Base-by-base conservation (phyloP, 1,284 basidiomycete species). In the Ceratobasidium sp. region DNA sequence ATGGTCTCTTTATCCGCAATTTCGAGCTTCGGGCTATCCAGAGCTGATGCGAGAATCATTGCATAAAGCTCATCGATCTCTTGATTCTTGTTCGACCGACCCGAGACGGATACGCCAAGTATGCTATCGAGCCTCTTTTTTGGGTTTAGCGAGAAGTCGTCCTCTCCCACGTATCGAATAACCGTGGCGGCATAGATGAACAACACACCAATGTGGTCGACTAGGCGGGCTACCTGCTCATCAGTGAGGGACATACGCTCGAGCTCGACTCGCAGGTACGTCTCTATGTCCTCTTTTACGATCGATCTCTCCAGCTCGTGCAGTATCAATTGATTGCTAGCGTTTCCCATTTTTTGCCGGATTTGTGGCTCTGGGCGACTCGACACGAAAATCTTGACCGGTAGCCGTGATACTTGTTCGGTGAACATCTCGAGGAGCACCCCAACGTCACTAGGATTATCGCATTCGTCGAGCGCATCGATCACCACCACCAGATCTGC, bases 101-200 rank as follows among this genome's bases (percentile, higher is more conserved):
- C 10, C 7, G 42, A 7, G n/a, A 20, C 31, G 13, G 58, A 52
- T n/a, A 38, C 5, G 8, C 32, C 45, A 8, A 64, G 29, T n/a
- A 64, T 20, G 31, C 13, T n/a, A 3, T 12, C n/a, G 10, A 64
- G 58, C 17, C 58, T 31, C 15, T 34, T 20, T 7, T 31, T 8
- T 8, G 20, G 20, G 13, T n/a, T n/a, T 17, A 13, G 7, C 12
- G 13, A 2, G 32, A 38, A 64, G 32, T 52, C 20, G 17, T 22
- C 20, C 4, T 20, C 17, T 8, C 5, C 12, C 10, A 64, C 7
- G 17, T 52, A 64, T 7, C 58, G 58, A 0, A 64, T 34, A 8
- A 52, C 58, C 12, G 58, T 64, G 1, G 58, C 43, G 1, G 58
- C 58, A 40, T 64, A 64, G 45, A 64, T 64, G 20, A 64, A 64